These are phyloP conservation scores for Saturnispora sekii DNA, from an alignment of 805 yeast species.

Conservation along the genomic window DNA sequence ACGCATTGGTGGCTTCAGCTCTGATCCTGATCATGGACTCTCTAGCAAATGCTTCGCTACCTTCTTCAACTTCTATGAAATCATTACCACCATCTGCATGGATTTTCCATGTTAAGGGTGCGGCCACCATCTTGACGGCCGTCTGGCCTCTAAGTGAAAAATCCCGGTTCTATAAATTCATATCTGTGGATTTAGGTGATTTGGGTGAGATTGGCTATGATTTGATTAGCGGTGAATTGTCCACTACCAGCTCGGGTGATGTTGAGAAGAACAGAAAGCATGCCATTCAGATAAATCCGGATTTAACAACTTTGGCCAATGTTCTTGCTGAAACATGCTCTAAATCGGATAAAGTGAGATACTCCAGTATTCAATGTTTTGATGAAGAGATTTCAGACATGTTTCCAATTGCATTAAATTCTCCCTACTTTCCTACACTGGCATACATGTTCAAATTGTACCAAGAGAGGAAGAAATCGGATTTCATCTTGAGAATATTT, in stretches of 20 bases:
- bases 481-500: conserved; percentile 77
- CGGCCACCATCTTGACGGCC: conserved; percentile 89
- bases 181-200: conserved; percentile 85
- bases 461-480: conserved; percentile 73
- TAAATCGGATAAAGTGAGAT: conserved; percentile 22
- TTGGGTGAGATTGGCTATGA: conserved; percentile 58
- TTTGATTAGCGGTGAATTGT: conserved; percentile 26
- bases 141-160: conserved; percentile 84
- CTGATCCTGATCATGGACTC: conserved; percentile 87
- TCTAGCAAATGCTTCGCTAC: conserved; percentile 77
- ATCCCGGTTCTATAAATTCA: conserved; percentile 56
- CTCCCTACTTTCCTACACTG: conserved; percentile 81
- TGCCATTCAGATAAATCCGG: conserved; percentile 17
- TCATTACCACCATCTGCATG: conserved; percentile 89
- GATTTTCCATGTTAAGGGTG: conserved; percentile 96
- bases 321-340: conserved; percentile 8
- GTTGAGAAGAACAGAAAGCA: conserved; percentile 12
- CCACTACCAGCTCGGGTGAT: conserved; percentile 18
- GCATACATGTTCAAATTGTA: conserved; percentile 80
- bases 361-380: conserved; percentile 65
- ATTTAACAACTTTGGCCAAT: conserved; percentile 17
- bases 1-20: conserved; percentile 89
- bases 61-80: conserved; percentile 37
- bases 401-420: conserved; percentile 73
- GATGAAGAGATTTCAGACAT: conserved; percentile 78